Evolutionary conservation across 305 asterid genomes (phyloP).

Genomic region (Fraxinus velutina): DNA sequence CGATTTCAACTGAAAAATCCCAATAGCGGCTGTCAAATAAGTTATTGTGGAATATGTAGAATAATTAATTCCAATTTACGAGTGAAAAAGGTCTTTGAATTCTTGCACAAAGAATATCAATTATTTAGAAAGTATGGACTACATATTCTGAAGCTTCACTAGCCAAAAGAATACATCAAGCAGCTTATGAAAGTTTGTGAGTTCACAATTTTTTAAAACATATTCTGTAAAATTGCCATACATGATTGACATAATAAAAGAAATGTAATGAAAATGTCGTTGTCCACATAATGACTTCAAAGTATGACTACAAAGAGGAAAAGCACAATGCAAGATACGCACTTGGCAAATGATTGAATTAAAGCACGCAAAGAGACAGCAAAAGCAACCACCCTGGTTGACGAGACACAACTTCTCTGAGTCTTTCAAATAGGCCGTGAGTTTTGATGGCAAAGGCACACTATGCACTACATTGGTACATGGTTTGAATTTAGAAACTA

Average conservation of each 20-base stretch:
- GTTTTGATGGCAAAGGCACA: slow-evolving; percentile 86
- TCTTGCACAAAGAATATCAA: background rate
- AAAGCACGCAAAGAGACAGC: slow-evolving; percentile 66
- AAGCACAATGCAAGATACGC: slow-evolving; percentile 18
- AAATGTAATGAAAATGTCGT: too few species aligned
- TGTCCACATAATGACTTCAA: slow-evolving; percentile 12
- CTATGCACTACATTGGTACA: slow-evolving; percentile 52
- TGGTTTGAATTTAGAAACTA: too few species aligned
- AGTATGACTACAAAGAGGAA: background rate
- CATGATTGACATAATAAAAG: too few species aligned
- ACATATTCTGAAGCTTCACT: background rate
- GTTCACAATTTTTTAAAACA: background rate
- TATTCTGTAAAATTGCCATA: background rate
- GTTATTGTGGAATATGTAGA: background rate
- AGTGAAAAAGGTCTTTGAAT: background rate
- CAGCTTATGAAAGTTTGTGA: background rate
- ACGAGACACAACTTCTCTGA: slow-evolving; percentile 62
- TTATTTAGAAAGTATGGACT: background rate
- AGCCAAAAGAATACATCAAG: background rate
- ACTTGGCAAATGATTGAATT: slow-evolving; percentile 79
- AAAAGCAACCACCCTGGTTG: slow-evolving; percentile 56
- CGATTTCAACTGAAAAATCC: too few species aligned
- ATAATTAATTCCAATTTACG: background rate
- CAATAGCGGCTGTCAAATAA: background rate
- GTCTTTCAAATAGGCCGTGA: slow-evolving; percentile 79